phyloP scores from a whole-genome alignment of 768 basidiomycete genomes.

The Zangia roseola region DNA sequence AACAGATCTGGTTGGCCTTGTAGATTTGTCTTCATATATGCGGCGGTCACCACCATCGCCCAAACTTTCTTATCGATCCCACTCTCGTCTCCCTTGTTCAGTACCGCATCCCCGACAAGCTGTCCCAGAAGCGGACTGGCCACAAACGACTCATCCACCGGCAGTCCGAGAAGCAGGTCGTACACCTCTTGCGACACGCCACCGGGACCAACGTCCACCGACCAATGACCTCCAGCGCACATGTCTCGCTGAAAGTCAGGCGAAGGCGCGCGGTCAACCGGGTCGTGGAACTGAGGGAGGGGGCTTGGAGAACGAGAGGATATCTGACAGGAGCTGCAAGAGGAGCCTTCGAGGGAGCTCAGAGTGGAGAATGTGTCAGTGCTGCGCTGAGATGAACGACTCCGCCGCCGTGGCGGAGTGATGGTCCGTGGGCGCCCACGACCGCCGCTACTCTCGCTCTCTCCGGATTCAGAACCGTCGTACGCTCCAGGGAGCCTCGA shows the following conservation, averaged over 20 bases:
- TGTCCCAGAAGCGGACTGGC: constrained; percentile 27
- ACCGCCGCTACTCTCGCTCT: not conserved
- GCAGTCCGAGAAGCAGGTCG: constrained; percentile 39
- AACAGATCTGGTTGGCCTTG: constrained; percentile 38
- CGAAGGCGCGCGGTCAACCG: constrained; percentile 30
- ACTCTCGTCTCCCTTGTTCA: constrained; percentile 31
- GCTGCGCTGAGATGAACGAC: constrained; percentile 28
- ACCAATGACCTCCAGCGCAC: not conserved
- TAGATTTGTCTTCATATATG: constrained; percentile 43
- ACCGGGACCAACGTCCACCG: not conserved
- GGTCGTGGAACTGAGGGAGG: constrained; percentile 25
- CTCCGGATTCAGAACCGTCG: constrained; percentile 14
- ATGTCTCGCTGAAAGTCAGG: constrained; percentile 26
- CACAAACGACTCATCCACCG: constrained; percentile 50
- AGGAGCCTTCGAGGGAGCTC: constrained; percentile 45
- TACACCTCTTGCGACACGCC: constrained; percentile 29
- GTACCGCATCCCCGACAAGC: constrained; percentile 37
- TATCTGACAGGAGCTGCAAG: constrained; percentile 37
- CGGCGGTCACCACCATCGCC: constrained; percentile 49
- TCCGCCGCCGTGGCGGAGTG: constrained; percentile 3
- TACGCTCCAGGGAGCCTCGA: constrained; percentile 21
- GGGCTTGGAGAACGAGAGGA: constrained; percentile 22
- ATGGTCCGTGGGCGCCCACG: not conserved
- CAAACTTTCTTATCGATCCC: constrained; percentile 40
- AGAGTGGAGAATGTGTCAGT: constrained; percentile 42